Evolutionary conservation across 352 stramenopile species (phyloP).

Genomic region (Achlya hypogyna): DNA sequence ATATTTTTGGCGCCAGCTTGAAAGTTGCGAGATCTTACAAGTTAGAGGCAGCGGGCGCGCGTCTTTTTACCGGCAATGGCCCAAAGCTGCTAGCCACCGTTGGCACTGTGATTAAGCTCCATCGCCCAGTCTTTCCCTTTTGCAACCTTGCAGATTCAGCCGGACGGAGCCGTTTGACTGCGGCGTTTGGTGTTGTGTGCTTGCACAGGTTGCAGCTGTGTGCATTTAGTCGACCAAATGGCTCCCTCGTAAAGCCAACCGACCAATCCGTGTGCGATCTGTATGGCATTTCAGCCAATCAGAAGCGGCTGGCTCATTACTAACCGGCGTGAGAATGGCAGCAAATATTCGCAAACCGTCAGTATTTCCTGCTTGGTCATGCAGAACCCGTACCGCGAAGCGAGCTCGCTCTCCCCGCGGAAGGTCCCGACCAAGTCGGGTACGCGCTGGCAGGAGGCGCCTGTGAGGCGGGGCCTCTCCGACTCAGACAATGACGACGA

Average conservation of each 20-base stretch:
- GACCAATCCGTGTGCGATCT: not conserved
- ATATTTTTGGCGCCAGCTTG: no score
- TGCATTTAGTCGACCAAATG: not conserved
- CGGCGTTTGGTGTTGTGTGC: not conserved
- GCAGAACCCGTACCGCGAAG: constrained; percentile 4
- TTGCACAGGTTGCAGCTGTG: not conserved
- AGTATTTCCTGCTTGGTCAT: constrained; percentile 3
- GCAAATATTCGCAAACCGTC: not conserved
- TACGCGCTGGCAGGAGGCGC: not conserved
- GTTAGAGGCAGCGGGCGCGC: no score
- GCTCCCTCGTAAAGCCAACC: not conserved
- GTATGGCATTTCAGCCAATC: not conserved
- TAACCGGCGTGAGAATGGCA: not conserved
- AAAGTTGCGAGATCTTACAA: no score
- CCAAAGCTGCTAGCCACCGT: no score
- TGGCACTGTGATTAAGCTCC: no score
- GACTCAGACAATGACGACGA: constrained; percentile 14
- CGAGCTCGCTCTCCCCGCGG: not conserved
- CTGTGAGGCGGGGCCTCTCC: not conserved
- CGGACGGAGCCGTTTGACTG: no score
- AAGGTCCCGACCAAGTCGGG: not conserved
- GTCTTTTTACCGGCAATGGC: no score
- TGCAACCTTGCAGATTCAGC: no score
- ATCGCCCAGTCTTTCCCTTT: no score
- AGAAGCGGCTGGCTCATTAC: not conserved